Conservation (phyloP, 1,139 yeast genomes). For the Eremothecium sinecaudum region DNA sequence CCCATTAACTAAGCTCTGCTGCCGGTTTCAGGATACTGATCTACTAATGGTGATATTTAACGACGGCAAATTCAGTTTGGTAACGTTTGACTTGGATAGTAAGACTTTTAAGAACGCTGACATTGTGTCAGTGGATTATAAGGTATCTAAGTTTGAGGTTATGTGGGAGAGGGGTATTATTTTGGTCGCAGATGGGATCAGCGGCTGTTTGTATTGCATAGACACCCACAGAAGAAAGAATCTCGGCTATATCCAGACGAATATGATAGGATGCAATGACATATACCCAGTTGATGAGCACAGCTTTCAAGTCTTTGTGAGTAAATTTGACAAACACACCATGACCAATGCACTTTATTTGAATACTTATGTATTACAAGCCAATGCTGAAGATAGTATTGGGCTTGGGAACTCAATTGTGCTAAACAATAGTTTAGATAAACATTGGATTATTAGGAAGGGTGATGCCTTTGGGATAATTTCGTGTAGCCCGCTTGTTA, state of each 20-base stretch:
- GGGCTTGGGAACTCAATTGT: constrained; percentile 1
- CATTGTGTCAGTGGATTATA: constrained; percentile 5
- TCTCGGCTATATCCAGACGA: constrained; percentile 10
- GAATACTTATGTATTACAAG: constrained; percentile 6
- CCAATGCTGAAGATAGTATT: neutral
- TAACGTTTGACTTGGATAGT: constrained; percentile 1
- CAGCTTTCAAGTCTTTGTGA: constrained; percentile 7
- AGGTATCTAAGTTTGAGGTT: constrained; percentile 6
- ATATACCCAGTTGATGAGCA: neutral
- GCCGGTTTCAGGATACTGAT: neutral
- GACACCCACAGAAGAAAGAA: constrained; percentile 11
- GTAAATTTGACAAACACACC: constrained; percentile 10
- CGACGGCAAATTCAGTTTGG: neutral
- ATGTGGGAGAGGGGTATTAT: constrained; percentile 6
- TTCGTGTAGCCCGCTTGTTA: constrained; percentile 1
- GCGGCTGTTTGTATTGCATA: constrained; percentile 12
- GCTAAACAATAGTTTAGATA: neutral
- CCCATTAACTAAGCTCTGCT: neutral
- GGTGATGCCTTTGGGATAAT: constrained; percentile 5
- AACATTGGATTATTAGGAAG: constrained; percentile 2
- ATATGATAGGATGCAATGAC: neutral
- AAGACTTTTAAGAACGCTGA: neutral
- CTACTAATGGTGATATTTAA: neutral
- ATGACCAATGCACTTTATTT: constrained; percentile 5
- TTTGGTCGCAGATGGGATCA: constrained; percentile 8